A percentile compares a stretch with the other conserved stretches of the same genome.
Conservation (phyloP, 768 basidiomycete genomes). For the Galerina sulciceps region DNA sequence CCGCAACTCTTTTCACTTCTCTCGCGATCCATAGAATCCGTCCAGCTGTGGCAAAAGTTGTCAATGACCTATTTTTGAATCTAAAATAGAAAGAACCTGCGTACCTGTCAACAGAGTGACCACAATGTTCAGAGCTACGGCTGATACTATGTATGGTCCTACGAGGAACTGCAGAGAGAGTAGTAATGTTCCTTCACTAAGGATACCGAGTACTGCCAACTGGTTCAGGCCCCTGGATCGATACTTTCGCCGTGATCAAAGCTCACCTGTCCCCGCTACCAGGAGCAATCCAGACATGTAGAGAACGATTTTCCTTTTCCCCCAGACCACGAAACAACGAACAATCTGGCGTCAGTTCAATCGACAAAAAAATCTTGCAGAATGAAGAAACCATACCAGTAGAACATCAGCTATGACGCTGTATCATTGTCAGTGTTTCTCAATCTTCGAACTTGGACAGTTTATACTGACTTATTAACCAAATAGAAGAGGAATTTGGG, state of each 20-base stretch:
- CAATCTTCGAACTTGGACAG: background rate
- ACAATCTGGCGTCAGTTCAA: conserved; percentile 19
- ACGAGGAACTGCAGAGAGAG: conserved; percentile 17
- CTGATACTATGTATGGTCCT: conserved; percentile 15
- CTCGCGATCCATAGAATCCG: conserved; percentile 34
- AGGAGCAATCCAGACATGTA: conserved; percentile 19
- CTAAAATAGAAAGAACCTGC: background rate
- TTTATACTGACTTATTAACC: conserved; percentile 27
- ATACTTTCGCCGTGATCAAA: background rate
- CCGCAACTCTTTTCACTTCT: conserved; percentile 26
- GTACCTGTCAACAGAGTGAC: conserved; percentile 28
- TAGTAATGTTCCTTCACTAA: conserved; percentile 21
- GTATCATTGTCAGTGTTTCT: background rate
- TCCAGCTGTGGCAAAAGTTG: conserved; percentile 21
- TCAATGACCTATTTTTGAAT: background rate
- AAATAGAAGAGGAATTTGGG: conserved; percentile 28
- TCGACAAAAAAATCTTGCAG: background rate
- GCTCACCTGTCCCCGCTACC: conserved; percentile 25
- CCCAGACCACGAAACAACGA: conserved; percentile 33
- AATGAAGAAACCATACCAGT: conserved; percentile 17
- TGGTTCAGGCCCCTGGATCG: background rate
- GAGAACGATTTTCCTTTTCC: conserved; percentile 23
- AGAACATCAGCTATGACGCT: conserved; percentile 31
- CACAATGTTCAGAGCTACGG: conserved; percentile 19
- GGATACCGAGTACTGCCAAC: conserved; percentile 20